Evolutionary conservation across 169 alveolate species (phyloP), one percentile per base, ranked within the genome.

Genomic region (Cyclospora cayetanensis): DNA sequence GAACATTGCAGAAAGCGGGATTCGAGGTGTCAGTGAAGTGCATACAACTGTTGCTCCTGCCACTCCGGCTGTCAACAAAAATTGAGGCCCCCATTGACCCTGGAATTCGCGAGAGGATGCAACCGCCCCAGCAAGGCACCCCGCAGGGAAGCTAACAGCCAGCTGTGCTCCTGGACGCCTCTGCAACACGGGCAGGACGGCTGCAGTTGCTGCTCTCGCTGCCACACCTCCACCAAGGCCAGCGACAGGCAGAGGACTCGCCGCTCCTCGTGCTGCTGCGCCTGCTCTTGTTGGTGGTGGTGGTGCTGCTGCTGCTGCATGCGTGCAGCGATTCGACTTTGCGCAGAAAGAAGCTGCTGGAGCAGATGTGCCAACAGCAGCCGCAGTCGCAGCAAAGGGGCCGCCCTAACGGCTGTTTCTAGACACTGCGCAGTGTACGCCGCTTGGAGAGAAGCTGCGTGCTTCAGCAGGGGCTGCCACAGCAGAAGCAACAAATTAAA

Each of bases 211-310:
- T 68, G 80, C 50, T 68, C 80, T 31, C 80, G 39, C 50, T 68
- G 80, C 80, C 80, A 68, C 29, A 68, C 80, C 43, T 68, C 80
- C 80, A 68, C 80, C 80, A 68, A 20, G n/a, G 80, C 80, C 46
- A 68, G 80, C 9, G 80, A 68, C 80, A 34, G 22, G 50, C 80
- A 68, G 52, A 68, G 25, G 80, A 68, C 80, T 31, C 50, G 80
- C 11, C 50, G 80, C 4, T 18, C 11, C 43, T 29, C 80, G 52
- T 68, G 80, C 80, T 68, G 80, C 80, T 68, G 80, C 80, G 29
- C 43, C 76, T 65, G 76, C 76, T 65, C 43, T 46, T 68, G 80
- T 15, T 46, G 55, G 31, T 22, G 76, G 20, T 65, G 76, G 9
- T 22, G 12, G 46, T 39, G 52, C 3, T 0, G 29, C 35, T 29